phyloP scores from a whole-genome alignment of 2,329 filamentous ascomycete genomes.

The Hypoxylon sp. region DNA sequence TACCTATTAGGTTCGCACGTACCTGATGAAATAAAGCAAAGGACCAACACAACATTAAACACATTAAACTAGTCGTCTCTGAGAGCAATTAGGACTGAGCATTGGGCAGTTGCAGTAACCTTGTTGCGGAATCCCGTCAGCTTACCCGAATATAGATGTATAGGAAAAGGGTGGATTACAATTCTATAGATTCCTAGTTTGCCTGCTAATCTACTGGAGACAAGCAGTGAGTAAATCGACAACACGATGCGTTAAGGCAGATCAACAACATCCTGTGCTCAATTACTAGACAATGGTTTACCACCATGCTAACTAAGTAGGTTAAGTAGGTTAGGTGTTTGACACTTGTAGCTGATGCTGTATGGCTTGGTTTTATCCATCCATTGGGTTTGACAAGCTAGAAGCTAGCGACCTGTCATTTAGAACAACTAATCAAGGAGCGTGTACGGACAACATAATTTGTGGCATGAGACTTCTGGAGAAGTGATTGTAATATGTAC shows the following conservation, averaged over 20 bases:
- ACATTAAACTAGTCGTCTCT: not conserved
- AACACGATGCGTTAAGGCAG: not conserved
- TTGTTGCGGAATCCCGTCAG: not conserved
- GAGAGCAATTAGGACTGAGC: not conserved
- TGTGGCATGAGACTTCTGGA: not conserved
- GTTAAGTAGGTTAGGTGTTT: not conserved
- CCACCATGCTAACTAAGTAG: not conserved
- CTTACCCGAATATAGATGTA: not conserved
- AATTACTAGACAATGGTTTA: not conserved
- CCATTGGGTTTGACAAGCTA: not conserved
- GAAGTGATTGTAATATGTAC: not conserved
- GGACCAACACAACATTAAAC: conserved; percentile 1
- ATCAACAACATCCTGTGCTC: not conserved
- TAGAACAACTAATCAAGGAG: not conserved
- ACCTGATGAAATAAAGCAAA: conserved; percentile 43
- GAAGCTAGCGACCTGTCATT: not conserved
- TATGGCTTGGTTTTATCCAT: not conserved
- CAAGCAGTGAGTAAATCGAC: not conserved
- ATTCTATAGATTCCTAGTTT: not conserved
- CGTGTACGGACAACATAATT: not conserved
- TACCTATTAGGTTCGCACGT: conserved; percentile 46
- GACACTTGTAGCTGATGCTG: too few species aligned
- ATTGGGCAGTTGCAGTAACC: not conserved
- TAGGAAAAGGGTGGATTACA: not conserved
- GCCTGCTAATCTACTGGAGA: not conserved